Evolutionary conservation across 2,329 filamentous ascomycete species (phyloP), one percentile per base, ranked within the genome.

Genomic region (Colletotrichum sp.): DNA sequence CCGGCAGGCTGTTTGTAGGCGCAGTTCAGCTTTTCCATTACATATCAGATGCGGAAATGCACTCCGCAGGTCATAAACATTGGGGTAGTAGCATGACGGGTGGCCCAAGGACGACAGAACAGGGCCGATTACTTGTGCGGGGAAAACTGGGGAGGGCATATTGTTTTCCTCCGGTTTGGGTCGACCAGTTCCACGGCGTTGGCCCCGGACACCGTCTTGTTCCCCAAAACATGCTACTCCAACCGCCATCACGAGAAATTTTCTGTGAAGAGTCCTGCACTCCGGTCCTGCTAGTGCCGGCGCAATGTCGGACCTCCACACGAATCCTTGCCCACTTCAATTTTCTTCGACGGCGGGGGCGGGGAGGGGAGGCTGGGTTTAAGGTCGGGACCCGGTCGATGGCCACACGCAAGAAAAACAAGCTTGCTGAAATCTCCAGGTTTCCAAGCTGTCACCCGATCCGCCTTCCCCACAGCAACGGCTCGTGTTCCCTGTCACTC

Each of bases 251-350:
- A 39, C 34, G 64, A 69, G 49, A 67, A 62, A 30, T 30, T 36
- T 72, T 66, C 44, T 60, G 34, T 39, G 36, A 60, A 13, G 32
- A 65, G 52, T 21, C 57, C 59, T 69, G 74, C 59, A 30, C 52
- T 28, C 59, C 30, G 24, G 69, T 16, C 44, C 18, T 69, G n/a
- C 49, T 76, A 74, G 74, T 68, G 64, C 26, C 74, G 74, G 74
- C 74, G 57, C 65, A 64, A 73, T 52, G 64, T 73, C 74, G 74
- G 74, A 39, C 74, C 70, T 74, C 74, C 74, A 76, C 73, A 75
- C 62, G 64, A 55, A 52, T 4, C 18, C 59, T n/a, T 30, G 32
- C 52, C 62, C 69, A 74, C 74, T 69, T 32, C 44, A 52, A n/a
- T 18, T 63, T 39, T 52, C 49, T 18, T 63, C 24, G 7, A 66